Evolutionary conservation across 768 basidiomycete genomes (phyloP), one percentile per base, ranked within the genome.

Genomic region (Mycena sanguinolenta): DNA sequence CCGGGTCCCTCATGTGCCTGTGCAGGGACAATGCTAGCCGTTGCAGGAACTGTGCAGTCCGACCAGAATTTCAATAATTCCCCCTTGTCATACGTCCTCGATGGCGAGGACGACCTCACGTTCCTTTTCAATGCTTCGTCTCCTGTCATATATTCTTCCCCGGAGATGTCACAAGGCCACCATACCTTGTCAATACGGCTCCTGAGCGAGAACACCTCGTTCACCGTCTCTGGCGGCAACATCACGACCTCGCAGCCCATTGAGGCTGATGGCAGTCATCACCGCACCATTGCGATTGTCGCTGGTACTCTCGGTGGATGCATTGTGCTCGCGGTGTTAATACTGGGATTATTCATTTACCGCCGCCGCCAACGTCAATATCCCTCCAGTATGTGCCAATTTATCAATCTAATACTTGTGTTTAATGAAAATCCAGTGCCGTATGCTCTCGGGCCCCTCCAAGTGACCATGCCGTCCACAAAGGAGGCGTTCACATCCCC

Each of bases 401-500:
- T 14, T 25, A 46, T 58, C 13, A 25, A 19, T 30, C 16, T 2
- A 57, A 10, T 10, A 30, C 21, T 7, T 36, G 4, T 7, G 14
- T 14, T 36, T 54, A 46, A 52, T 34, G 14, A 53, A 25, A 58
- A 28, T 62, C 19, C 55, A 76, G 72, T 70, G 53, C 64, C 58
- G 23, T 70, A 78, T 61, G 69, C 72, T 23, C 75, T 74, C 60
- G 76, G 79, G 10, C 76, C 79, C 6, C 70, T 80, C 7, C 76
- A 76, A 68, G 77, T 71, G 25, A 74, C 69, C 21, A 69, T 79
- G 53, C 78, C 79, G 3, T 72, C 67, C 14, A 74, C 77, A 34
- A 81, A 79, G 59, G 77, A 79, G 72, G 80, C 78, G 19, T 80
- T 78, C 66, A 81, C 80, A 42, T 77, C 78, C 10, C 75, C 73